Base-by-base conservation (phyloP, 306 rosid species). In the Datisca glomerata region DNA sequence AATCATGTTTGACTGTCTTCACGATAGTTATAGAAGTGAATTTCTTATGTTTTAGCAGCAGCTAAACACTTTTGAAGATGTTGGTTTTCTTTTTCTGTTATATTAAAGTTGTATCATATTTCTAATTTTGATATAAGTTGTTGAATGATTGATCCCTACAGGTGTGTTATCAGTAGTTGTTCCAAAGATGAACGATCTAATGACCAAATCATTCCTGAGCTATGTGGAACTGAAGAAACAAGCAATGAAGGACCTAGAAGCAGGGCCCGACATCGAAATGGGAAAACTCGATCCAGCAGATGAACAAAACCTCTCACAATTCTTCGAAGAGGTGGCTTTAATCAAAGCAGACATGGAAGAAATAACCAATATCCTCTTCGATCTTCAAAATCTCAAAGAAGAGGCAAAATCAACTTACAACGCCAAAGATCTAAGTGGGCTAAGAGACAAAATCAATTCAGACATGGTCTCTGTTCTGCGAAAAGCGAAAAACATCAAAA, bases 101-200 rank as follows among this genome's bases (percentile, higher is more conserved):
- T 4, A 3, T 1, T 31, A 8, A 31, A 31, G 9, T 11, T 31
- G n/a, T 11, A 31, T 28, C 2, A 4, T 6, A 6, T 6, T 8
- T 28, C 11, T 1, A 28, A 28, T 28, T 28, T 28, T 31, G 36
- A n/a, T n/a, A n/a, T n/a, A n/a, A n/a, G n/a, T n/a, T n/a, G n/a
- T n/a, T n/a, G n/a, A n/a, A n/a, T n/a, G n/a, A n/a, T n/a, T n/a
- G n/a, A n/a, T n/a, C n/a, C n/a, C n/a, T n/a, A n/a, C 36, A 31
- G 60, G 50, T 24, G 24, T 17, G 25, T 12, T 2, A 2, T 43
- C 0, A 12, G 8, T 9, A 10, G 11, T 23, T 21, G 12, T 3
- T 12, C 6, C 12, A 24, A 23, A 55, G 24, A 55, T 55, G 60
- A 55, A 55, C 35, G 60, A 55, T 43, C 60, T 55, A 22, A 55